Base-by-base conservation (phyloP, 768 basidiomycete species). In the Pholiota microspora region DNA sequence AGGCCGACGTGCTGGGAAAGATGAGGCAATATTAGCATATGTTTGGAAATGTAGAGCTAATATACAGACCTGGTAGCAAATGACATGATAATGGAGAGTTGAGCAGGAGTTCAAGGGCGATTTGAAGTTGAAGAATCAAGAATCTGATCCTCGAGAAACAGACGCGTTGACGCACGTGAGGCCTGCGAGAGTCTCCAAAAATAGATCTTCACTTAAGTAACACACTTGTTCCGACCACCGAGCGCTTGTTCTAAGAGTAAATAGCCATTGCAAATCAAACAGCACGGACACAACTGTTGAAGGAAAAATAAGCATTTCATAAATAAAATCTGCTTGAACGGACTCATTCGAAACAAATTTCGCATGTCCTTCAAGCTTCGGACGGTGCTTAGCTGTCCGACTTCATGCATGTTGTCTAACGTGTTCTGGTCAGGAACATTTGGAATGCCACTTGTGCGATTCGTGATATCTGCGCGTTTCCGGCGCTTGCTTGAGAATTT, bases 1-100 rank as follows among this genome's bases (percentile, higher is more conserved):
- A 78, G 24, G 74, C 71, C 16, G 77, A 67, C 29, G 59, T 32
- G 49, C 64, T 67, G 34, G 1, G 27, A 25, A 40, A 18, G 15
- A 27, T 40, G 13, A 45, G 25, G 45, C 23, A 34, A 7, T n/a
- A 29, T 36, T 24, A 40, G 31, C 21, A 38, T 27, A 35, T 45
- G 21, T 32, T 10, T 52, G n/a, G 45, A n/a, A 50, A 53, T 10
- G 7, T 7, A 16, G 40, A 45, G 28, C 29, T 6, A 46, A 5
- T 6, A 6, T 16, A 18, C 45, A 15, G 15, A 63, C 67, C 54
- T 64, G 38, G 58, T 58, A 31, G 63, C 54, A 51, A 65, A 65
- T 10, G 63, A 54, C 64, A 67, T 65, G 13, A 5, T 18, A 7
- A 25, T 1, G 5, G 15, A 21, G 24, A 8, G 27, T 48, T 7